Percentiles rank a stretch among this genome's conserved stretches.
These are phyloP conservation scores for Phytophthora tubulina DNA, from an alignment of 352 stramenopile species.

Conservation along the genomic window DNA sequence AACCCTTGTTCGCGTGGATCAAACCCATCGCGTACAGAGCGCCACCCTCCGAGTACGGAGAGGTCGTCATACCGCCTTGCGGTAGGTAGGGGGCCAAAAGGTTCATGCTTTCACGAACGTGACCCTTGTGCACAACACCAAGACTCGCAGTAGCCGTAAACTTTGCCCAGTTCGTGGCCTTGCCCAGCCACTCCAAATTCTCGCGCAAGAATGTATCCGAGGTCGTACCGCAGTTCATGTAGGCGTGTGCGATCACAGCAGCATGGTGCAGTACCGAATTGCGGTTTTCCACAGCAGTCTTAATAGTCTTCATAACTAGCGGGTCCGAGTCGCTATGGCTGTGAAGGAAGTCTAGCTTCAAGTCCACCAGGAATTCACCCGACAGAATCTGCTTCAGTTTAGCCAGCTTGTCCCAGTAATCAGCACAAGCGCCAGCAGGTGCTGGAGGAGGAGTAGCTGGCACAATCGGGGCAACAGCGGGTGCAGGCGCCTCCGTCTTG, in stretches of 20 bases:
- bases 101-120: slow-evolving; percentile 98
- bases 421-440: slow-evolving; percentile 56
- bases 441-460: slow-evolving; percentile 44
- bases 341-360: slow-evolving; percentile 95
- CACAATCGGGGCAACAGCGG: slow-evolving; percentile 46
- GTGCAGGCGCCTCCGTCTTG: slow-evolving; percentile 46
- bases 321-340: slow-evolving; percentile 92
- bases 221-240: slow-evolving; percentile 98
- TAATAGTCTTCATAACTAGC: slow-evolving; percentile 95
- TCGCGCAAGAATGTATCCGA: slow-evolving; percentile 98
- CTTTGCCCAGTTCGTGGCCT: slow-evolving; percentile 99
- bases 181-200: slow-evolving; percentile 99
- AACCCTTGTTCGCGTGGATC: slow-evolving; percentile 98
- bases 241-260: slow-evolving; percentile 96
- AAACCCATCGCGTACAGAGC: slow-evolving; percentile 98
- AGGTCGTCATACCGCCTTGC: slow-evolving; percentile 84
- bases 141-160: slow-evolving; percentile 98
- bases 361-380: slow-evolving; percentile 93
- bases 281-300: slow-evolving; percentile 93
- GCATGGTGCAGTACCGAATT: slow-evolving; percentile 98
- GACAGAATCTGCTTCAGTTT: slow-evolving; percentile 91
- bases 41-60: slow-evolving; percentile 98
- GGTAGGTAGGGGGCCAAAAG: slow-evolving; percentile 98
- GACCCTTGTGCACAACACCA: slow-evolving; percentile 98
- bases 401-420: slow-evolving; percentile 87